Conservation (phyloP, 2,329 filamentous ascomycete species). For the Plectosphaerella cucumerina region DNA sequence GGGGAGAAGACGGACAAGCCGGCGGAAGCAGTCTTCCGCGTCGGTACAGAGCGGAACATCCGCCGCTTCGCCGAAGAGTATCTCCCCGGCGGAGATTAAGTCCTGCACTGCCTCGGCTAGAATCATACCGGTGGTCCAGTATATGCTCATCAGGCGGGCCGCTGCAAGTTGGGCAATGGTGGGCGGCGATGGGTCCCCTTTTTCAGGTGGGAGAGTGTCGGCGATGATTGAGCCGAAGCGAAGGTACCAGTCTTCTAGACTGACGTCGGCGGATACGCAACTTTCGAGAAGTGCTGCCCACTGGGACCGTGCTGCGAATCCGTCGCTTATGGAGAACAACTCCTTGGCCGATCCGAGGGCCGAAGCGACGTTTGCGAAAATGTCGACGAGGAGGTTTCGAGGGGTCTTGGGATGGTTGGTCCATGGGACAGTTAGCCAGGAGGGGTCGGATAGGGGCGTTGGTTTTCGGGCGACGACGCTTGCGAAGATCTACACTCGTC, state of each 20-base stretch:
- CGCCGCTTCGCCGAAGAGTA: neutral
- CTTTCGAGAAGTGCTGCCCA: neutral
- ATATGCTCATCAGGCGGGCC: conserved; percentile 6
- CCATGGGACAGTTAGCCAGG: conserved; percentile 8
- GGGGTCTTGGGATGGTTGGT: conserved; percentile 37
- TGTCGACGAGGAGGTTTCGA: conserved; percentile 20
- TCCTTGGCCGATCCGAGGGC: conserved; percentile 3
- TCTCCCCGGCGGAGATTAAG: neutral
- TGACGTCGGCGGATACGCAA: neutral
- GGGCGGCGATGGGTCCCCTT: neutral
- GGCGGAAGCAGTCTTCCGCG: conserved; percentile 2
- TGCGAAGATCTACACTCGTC: neutral
- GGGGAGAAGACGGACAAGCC: neutral
- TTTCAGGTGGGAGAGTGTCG: neutral
- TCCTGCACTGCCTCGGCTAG: neutral
- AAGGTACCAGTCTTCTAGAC: conserved; percentile 3
- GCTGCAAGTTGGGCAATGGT: neutral
- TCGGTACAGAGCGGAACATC: neutral
- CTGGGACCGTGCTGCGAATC: neutral
- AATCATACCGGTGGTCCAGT: conserved; percentile 2
- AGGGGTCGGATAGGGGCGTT: neutral
- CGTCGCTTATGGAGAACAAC: neutral
- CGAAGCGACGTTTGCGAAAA: conserved; percentile 7
- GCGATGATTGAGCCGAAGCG: neutral
- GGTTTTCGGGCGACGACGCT: neutral